These are phyloP conservation scores for Paecilomyces dactylethromorphus DNA, from an alignment of 2,329 filamentous ascomycete species.

Conservation along the genomic window DNA sequence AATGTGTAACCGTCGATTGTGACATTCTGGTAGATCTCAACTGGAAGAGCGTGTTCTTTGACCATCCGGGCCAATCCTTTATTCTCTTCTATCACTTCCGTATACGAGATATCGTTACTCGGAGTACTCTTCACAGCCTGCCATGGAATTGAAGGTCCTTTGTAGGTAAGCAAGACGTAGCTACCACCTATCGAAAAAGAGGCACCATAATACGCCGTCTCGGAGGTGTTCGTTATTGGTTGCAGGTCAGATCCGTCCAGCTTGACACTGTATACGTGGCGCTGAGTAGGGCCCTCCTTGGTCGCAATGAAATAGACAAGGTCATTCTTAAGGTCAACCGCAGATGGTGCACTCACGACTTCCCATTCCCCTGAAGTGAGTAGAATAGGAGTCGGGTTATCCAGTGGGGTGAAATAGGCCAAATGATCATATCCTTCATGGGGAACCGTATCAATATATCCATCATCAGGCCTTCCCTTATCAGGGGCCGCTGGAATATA, in stretches of 20 bases:
- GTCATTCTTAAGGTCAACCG: slow-evolving; percentile 76
- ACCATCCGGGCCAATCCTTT: slow-evolving; percentile 60
- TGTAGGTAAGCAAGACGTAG: slow-evolving; percentile 77
- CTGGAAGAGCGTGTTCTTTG: slow-evolving; percentile 71
- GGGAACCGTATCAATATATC: slow-evolving; percentile 88
- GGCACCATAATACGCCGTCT: slow-evolving; percentile 70
- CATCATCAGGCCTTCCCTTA: slow-evolving; percentile 71
- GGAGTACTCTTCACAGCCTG: slow-evolving; percentile 86
- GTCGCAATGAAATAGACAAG: slow-evolving; percentile 87
- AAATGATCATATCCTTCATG: slow-evolving; percentile 83
- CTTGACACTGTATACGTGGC: slow-evolving; percentile 85
- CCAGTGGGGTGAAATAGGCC: slow-evolving; percentile 84
- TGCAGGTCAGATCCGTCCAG: slow-evolving; percentile 70
- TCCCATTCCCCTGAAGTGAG: slow-evolving; percentile 90
- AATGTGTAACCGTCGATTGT: slow-evolving; percentile 72
- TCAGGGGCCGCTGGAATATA: slow-evolving; percentile 78
- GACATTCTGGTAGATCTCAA: slow-evolving; percentile 74
- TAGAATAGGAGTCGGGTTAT: slow-evolving; percentile 73
- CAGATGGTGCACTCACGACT: slow-evolving; percentile 76
- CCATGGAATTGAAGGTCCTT: slow-evolving; percentile 79
- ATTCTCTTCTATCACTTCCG: slow-evolving; percentile 74
- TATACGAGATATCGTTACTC: slow-evolving; percentile 57
- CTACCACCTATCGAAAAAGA: slow-evolving; percentile 79
- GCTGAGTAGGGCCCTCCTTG: slow-evolving; percentile 79
- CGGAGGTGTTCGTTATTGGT: slow-evolving; percentile 65